These are phyloP conservation scores for Tetraselmis striata DNA, from an alignment of 139 green algal species.

Conservation along the genomic window DNA sequence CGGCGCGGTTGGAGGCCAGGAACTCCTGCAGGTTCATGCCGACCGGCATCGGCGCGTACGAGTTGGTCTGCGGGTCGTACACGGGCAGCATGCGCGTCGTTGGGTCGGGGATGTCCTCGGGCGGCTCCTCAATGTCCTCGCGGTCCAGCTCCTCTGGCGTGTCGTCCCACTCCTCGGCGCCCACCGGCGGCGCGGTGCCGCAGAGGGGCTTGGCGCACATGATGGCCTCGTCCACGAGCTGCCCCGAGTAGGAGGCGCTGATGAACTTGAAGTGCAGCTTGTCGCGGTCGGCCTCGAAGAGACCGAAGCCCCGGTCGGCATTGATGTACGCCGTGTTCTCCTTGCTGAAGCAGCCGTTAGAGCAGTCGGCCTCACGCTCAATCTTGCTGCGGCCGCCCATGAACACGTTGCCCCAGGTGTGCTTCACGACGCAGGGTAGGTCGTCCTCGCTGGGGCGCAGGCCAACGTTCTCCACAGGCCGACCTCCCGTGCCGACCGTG, in stretches of 20 bases:
- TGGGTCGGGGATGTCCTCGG: neutral
- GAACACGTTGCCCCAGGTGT: neutral
- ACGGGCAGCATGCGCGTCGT: neutral
- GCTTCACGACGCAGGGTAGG: neutral
- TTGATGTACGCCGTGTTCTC: neutral
- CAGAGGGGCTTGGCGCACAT: neutral
- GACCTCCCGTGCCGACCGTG: neutral
- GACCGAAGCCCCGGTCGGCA: neutral
- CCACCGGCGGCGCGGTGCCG: neutral
- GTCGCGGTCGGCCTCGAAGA: neutral
- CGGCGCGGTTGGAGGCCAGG: neutral
- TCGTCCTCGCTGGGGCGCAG: neutral
- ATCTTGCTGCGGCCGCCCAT: neutral
- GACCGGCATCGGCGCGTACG: neutral
- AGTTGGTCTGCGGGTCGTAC: neutral
- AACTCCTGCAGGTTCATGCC: neutral
- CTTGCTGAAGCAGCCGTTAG: neutral
- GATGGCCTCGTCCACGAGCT: neutral
- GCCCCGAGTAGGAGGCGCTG: neutral
- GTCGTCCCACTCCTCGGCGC: neutral
- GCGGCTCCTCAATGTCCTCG: neutral
- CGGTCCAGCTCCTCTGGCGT: neutral
- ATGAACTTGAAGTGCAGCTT: constrained; percentile 1
- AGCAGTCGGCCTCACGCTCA: neutral
- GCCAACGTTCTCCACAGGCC: neutral